Conservation (phyloP, 1,284 basidiomycete genomes). For the Ceratobasidium sp. region DNA sequence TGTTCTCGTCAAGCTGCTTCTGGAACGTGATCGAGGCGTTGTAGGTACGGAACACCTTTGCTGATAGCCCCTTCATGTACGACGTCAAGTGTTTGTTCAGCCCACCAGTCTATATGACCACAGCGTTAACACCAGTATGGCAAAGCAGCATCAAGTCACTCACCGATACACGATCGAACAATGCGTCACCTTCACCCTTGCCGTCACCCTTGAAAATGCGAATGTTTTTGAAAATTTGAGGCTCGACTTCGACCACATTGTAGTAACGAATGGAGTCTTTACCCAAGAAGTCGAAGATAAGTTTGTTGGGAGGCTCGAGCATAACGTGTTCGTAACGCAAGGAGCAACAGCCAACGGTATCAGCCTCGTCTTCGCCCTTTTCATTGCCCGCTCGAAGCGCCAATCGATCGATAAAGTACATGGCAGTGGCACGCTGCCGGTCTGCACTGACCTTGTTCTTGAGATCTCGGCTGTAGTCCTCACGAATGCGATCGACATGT, state of each 20-base stretch:
- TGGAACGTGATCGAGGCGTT: conserved; percentile 97
- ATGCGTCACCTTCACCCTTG: conserved; percentile 85
- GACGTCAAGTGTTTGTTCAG: conserved; percentile 90
- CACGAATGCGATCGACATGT: conserved; percentile 87
- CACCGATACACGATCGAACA: conserved; percentile 94
- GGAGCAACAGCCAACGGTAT: conserved; percentile 97
- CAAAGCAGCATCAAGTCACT: conserved; percentile 47
- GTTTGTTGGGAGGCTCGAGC: conserved; percentile 79
- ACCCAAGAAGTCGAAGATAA: conserved; percentile 95
- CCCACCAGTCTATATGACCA: conserved; percentile 67
- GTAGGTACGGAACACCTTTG: conserved; percentile 99
- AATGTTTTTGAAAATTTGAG: conserved; percentile 90
- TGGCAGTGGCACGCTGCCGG: conserved; percentile 91
- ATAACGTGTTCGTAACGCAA: conserved; percentile 95
- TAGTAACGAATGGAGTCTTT: conserved; percentile 98
- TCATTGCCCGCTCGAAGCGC: conserved; percentile 97
- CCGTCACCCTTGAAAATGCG: conserved; percentile 88
- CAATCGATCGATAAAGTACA: conserved; percentile 96
- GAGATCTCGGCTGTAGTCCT: conserved; percentile 84
- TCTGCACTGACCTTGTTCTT: conserved; percentile 91
- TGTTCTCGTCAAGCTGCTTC: conserved; percentile 79
- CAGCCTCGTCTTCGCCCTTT: conserved; percentile 97
- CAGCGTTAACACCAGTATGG: not conserved
- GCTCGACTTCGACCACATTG: conserved; percentile 85
- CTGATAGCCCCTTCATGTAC: conserved; percentile 96